A percentile compares a stretch with the other conserved stretches of the same genome.
Conservation (phyloP, 768 basidiomycete genomes). For the Cubamyces sp. region DNA sequence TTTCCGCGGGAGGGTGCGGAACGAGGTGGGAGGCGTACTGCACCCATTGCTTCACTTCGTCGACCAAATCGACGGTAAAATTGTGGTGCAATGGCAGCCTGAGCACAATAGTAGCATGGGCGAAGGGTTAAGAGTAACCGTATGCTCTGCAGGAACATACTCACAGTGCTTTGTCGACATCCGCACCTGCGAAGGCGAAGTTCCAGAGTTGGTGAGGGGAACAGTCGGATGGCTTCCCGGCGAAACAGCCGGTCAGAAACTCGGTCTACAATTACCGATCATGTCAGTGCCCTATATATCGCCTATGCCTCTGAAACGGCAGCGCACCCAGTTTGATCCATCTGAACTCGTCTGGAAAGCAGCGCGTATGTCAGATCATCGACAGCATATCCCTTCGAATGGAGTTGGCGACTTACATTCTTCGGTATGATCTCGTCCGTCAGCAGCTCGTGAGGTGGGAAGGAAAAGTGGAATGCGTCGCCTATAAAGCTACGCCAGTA, state of each 20-base stretch:
- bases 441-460: conserved; percentile 47
- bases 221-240: conserved; percentile 48
- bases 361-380: neutral
- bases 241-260: conserved; percentile 55
- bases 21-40: conserved; percentile 48
- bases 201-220: conserved; percentile 51
- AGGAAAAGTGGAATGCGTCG: conserved; percentile 45
- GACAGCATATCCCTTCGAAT: neutral
- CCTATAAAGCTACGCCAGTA: conserved; percentile 49
- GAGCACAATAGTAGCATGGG: neutral
- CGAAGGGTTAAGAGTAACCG: neutral
- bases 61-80: conserved; percentile 50
- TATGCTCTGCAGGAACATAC: neutral
- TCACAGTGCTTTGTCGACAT: conserved; percentile 26
- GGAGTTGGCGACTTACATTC: conserved; percentile 39
- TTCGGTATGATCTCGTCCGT: conserved; percentile 48
- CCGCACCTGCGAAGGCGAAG: conserved; percentile 55
- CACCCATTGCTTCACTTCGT: conserved; percentile 55
- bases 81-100: conserved; percentile 53
- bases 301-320: neutral
- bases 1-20: conserved; percentile 47
- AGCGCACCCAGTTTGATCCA: conserved; percentile 55
- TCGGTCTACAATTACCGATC: conserved; percentile 42
- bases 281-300: neutral
- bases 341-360: conserved; percentile 54